Conservation (phyloP, 2,329 filamentous ascomycete species). For the Gnomoniopsis sp. region DNA sequence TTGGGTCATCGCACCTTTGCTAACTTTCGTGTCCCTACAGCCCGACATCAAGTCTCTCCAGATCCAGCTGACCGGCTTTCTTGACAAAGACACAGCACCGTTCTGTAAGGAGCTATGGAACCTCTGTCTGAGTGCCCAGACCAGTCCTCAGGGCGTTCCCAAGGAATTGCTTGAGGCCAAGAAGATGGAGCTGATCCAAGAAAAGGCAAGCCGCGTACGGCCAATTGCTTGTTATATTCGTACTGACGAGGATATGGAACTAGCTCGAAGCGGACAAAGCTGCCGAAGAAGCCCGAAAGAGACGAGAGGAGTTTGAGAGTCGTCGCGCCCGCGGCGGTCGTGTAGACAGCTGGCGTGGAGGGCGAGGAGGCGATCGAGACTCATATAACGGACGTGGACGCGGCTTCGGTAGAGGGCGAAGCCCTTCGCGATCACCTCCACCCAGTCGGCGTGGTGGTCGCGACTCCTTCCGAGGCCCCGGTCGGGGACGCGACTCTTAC, state of each 20-base stretch:
- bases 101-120: slow-evolving; percentile 97
- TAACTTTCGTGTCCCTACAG: slow-evolving; percentile 44
- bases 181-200: slow-evolving; percentile 89
- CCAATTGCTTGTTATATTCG: background rate
- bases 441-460: slow-evolving; percentile 41
- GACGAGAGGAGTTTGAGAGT: slow-evolving; percentile 67
- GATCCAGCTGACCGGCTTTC: slow-evolving; percentile 90
- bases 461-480: slow-evolving; percentile 33
- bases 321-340: slow-evolving; percentile 48
- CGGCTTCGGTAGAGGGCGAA: slow-evolving; percentile 38
- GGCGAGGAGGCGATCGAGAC: slow-evolving; percentile 47
- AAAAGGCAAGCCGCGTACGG: slow-evolving; percentile 63
- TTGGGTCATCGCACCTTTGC: background rate
- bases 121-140: slow-evolving; percentile 84
- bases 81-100: slow-evolving; percentile 82
- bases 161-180: slow-evolving; percentile 95
- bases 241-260: slow-evolving; percentile 7
- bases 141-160: slow-evolving; percentile 83
- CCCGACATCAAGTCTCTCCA: slow-evolving; percentile 95
- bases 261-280: slow-evolving; percentile 80
- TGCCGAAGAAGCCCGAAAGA: slow-evolving; percentile 69
- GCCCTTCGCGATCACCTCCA: slow-evolving; percentile 47
- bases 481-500: slow-evolving; percentile 46
- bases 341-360: slow-evolving; percentile 52
- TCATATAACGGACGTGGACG: slow-evolving; percentile 40